Evolutionary conservation across 108 stramenopile species (phyloP), one percentile per base, ranked within the genome.

Genomic region (Fragilaria crotonensis): DNA sequence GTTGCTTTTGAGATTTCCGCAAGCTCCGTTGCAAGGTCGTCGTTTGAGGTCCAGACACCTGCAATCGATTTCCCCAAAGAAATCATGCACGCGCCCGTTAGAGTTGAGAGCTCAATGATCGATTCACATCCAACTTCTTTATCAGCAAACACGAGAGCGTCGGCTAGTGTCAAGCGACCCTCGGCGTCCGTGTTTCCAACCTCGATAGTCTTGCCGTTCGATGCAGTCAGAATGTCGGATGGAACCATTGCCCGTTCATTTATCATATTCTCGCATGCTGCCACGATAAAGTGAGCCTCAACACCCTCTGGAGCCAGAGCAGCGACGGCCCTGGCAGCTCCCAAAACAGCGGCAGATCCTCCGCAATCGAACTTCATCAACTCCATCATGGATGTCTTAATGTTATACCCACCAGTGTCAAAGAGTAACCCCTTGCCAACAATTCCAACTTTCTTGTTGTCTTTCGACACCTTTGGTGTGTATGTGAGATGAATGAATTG

Each of bases 311-410:
- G 89, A 30, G 70, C 60, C 45, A 84, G 36, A 0, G 59, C 59
- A 29, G 77, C 86, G 51, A 93, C 59, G 25, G 90, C 79, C 22
- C 81, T 76, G 5, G 97, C 97, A 22, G 93, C 92, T 3, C 97
- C 96, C 11, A 81, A 61, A 2, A 76, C 80, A 19, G 80, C 80
- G 7, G 84, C 96, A 25, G 84, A 70, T 14, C 99, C 99, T 18
- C 99, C 99, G 78, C 97, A 97, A 65, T 99, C 99, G 57, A 99
- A 96, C 72, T 99, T 98, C 99, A 99, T 99, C 29, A 96, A 65
- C 64, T 97, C 97, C 83, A 99, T 99, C 95, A 95, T 95, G 9
- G 74, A 64, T 2, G 91, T 91, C 77, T 99, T 99, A 75, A 99
- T 95, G 64, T 99, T 98, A 89, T 97, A 97, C n/a, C 99, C 99